Evolutionary conservation across 371 early-diverging fungal species (phyloP).

Genomic region (Sanchytrium tribonematis): DNA sequence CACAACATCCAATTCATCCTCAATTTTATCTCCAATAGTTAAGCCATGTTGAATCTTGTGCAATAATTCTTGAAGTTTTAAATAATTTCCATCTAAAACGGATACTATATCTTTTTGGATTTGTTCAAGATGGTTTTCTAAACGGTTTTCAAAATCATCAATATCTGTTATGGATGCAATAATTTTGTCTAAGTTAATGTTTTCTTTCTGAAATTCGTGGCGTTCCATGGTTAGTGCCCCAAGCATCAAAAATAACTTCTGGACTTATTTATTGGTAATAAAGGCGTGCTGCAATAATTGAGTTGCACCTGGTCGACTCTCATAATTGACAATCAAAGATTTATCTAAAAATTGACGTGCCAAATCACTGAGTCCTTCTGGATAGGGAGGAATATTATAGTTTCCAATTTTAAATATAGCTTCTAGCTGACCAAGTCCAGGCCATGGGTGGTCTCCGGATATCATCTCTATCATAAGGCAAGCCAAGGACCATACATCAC

Average conservation of each 20-base stretch:
- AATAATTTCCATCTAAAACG: neutral
- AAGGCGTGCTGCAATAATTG: neutral
- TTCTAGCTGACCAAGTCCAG: conserved; percentile 55
- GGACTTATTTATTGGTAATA: neutral
- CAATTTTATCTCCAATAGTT: neutral
- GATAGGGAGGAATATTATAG: conserved; percentile 44
- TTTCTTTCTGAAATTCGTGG: neutral
- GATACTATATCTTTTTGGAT: neutral
- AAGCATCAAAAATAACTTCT: neutral
- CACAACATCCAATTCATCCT: neutral
- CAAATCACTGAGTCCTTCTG: conserved; percentile 11
- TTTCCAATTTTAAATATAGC: conserved; percentile 36
- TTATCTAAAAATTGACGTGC: neutral
- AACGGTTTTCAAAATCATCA: neutral
- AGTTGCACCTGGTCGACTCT: neutral
- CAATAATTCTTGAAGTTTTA: neutral
- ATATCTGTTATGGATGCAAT: neutral
- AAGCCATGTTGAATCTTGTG: neutral
- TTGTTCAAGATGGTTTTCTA: neutral
- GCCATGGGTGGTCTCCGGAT: conserved; percentile 74
- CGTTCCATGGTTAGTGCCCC: neutral
- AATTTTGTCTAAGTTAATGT: neutral
- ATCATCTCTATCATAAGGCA: conserved; percentile 88
- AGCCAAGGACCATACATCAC: conserved; percentile 60
- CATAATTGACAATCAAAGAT: neutral